Conservation (phyloP, 805 yeast species). For the Lipomyces chichibuensis region DNA sequence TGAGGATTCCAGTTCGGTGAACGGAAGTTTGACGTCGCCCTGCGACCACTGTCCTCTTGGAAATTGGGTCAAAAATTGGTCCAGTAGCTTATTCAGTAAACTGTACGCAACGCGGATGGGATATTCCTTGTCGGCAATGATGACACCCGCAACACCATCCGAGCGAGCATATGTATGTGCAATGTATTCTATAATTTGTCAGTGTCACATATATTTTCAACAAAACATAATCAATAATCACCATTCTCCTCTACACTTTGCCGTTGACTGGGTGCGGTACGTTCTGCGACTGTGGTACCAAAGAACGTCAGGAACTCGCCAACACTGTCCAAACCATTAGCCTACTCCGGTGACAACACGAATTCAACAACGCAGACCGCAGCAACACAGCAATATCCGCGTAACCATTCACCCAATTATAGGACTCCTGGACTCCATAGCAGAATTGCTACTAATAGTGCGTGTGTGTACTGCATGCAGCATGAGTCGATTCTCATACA, state of each 20-base stretch:
- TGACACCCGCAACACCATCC: slow-evolving; percentile 89
- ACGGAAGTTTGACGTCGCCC: slow-evolving; percentile 45
- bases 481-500: neutral
- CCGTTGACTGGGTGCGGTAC: slow-evolving; percentile 88
- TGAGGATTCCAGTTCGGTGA: slow-evolving; percentile 67
- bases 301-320: slow-evolving; percentile 95
- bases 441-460: neutral
- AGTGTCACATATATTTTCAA: neutral
- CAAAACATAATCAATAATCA: neutral
- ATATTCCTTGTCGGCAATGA: slow-evolving; percentile 92
- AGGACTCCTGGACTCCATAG: neutral
- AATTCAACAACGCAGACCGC: neutral
- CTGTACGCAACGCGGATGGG: slow-evolving; percentile 97
- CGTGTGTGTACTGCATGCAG: neutral
- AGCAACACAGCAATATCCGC: neutral
- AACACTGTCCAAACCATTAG: slow-evolving; percentile 51
- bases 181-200: slow-evolving; percentile 54
- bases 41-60: slow-evolving; percentile 70
- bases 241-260: slow-evolving; percentile 83
- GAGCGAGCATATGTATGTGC: slow-evolving; percentile 90
- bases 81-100: slow-evolving; percentile 82
- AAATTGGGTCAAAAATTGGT: slow-evolving; percentile 83
- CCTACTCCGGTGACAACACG: neutral
- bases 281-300: slow-evolving; percentile 82
- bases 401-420: neutral